Evolutionary conservation across 371 early-diverging fungal genomes (phyloP).

Genomic region (Mucor racemosus): DNA sequence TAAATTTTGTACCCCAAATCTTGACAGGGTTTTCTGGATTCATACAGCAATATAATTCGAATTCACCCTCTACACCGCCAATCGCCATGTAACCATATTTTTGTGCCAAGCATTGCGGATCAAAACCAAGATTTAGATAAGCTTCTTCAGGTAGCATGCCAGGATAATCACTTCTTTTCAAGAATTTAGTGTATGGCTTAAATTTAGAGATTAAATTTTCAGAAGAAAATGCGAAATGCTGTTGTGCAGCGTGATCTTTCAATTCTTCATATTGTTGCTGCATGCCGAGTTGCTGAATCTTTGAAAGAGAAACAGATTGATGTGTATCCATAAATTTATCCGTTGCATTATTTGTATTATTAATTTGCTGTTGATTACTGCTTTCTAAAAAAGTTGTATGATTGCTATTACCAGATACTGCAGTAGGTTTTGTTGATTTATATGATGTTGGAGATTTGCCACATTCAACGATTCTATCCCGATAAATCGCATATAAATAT

Average conservation of each 20-base stretch:
- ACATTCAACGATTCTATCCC: conserved; percentile 51
- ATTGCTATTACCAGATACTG: not conserved
- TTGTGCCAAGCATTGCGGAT: conserved; percentile 55
- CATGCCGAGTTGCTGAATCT: not conserved
- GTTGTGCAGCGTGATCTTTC: not conserved
- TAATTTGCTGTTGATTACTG: not conserved
- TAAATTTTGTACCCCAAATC: conserved; percentile 45
- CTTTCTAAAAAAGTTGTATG: conserved; percentile 16
- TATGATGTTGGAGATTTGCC: conserved; percentile 28
- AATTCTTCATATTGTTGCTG: not conserved
- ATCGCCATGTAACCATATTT: conserved; percentile 61
- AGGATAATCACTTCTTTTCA: conserved; percentile 43
- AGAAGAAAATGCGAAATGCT: not conserved
- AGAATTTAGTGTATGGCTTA: conserved; percentile 49
- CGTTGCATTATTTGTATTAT: not conserved
- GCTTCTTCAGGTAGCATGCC: conserved; percentile 32
- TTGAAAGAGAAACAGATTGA: conserved; percentile 21
- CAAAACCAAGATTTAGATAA: conserved; percentile 38
- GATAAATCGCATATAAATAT: conserved; percentile 49
- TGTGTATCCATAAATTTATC: conserved; percentile 27
- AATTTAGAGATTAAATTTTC: conserved; percentile 12
- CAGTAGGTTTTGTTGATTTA: not conserved
- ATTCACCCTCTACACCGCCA: conserved; percentile 51
- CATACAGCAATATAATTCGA: conserved; percentile 56
- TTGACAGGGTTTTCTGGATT: conserved; percentile 30